Evolutionary conservation across 768 basidiomycete species (phyloP).

Genomic region (Podaxis sp.): DNA sequence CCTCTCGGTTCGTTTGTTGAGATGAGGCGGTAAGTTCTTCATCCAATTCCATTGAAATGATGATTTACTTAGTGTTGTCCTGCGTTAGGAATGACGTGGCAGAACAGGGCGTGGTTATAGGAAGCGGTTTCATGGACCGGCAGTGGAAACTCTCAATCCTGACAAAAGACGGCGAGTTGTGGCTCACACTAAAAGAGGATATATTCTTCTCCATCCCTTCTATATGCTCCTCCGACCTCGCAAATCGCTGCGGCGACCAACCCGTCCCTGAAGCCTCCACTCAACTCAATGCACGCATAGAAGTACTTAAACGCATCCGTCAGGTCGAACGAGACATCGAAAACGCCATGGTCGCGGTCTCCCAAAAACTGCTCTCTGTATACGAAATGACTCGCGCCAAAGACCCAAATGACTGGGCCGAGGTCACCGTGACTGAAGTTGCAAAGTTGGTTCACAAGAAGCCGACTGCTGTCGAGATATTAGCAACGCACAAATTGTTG

Average conservation of each 20-base stretch:
- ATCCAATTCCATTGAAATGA: background rate
- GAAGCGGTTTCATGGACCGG: constrained; percentile 16
- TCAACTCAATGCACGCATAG: constrained; percentile 57
- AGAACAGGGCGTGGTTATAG: constrained; percentile 27
- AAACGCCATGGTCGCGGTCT: constrained; percentile 20
- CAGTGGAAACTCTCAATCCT: constrained; percentile 18
- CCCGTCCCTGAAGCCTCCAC: constrained; percentile 22
- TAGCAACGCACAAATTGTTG: constrained; percentile 62
- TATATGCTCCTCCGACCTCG: constrained; percentile 43
- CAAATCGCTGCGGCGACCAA: constrained; percentile 41
- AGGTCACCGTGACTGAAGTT: constrained; percentile 51
- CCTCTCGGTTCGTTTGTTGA: constrained; percentile 43
- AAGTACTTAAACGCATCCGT: constrained; percentile 57
- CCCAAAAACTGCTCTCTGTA: constrained; percentile 26
- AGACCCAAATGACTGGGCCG: constrained; percentile 48
- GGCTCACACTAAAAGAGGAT: constrained; percentile 45
- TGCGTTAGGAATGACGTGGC: constrained; percentile 22
- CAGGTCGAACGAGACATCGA: constrained; percentile 47
- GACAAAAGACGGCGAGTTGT: constrained; percentile 50
- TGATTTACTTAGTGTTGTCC: background rate
- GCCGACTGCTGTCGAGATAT: constrained; percentile 29
- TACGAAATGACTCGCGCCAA: constrained; percentile 43
- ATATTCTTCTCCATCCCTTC: constrained; percentile 57
- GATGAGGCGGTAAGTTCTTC: constrained; percentile 34
- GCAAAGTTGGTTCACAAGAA: constrained; percentile 36